These are phyloP conservation scores for Penicillium samsonianum DNA, from an alignment of 495 filamentous ascomycete genomes.

Conservation along the genomic window DNA sequence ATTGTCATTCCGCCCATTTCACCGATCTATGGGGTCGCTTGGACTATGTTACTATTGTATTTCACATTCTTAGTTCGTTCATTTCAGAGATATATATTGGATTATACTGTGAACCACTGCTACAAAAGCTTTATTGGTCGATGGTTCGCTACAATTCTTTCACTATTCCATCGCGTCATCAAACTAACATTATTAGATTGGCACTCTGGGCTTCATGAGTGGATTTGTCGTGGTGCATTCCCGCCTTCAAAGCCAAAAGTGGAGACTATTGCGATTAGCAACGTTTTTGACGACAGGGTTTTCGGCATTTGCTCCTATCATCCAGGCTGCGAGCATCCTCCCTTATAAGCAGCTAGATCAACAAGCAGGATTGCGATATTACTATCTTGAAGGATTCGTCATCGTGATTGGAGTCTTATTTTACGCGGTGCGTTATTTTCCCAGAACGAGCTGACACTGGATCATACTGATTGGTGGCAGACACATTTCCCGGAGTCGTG, in stretches of 20 bases:
- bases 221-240: constrained; percentile 41
- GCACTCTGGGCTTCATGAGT: constrained; percentile 33
- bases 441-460: constrained; percentile 15
- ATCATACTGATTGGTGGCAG: constrained; percentile 25
- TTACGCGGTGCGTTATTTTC: constrained; percentile 42
- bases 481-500: constrained; percentile 46
- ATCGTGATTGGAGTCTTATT: constrained; percentile 42
- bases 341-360: constrained; percentile 44
- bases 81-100: constrained; percentile 33
- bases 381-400: constrained; percentile 30
- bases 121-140: constrained; percentile 27
- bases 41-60: constrained; percentile 29
- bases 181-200: constrained; percentile 11
- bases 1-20: constrained; percentile 30
- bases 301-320: constrained; percentile 48
- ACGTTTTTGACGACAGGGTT: constrained; percentile 52
- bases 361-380: constrained; percentile 32
- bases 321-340: constrained; percentile 47
- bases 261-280: constrained; percentile 42
- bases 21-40: constrained; percentile 29
- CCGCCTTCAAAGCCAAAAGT: constrained; percentile 44
- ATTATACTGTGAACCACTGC: constrained; percentile 29
- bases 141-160: constrained; percentile 25
- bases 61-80: constrained; percentile 27
- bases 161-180: background rate